Evolutionary conservation across 1,139 yeast species (phyloP).

Genomic region (Kodamaea plutei): DNA sequence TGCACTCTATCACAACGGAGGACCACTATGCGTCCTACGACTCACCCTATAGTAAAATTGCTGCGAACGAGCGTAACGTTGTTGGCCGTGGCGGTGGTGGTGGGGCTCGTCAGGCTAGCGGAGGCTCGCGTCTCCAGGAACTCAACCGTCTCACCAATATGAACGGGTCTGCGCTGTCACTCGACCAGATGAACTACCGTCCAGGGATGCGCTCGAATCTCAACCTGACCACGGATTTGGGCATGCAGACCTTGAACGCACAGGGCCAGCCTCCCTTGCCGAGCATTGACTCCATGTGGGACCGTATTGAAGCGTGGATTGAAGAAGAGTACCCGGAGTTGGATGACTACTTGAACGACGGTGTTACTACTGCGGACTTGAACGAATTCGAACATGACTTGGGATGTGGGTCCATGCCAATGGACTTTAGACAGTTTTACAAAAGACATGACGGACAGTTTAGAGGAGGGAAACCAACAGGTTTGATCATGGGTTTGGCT

Average conservation of each 20-base stretch:
- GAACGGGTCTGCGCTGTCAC: slow-evolving; percentile 36
- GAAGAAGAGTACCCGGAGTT: slow-evolving; percentile 79
- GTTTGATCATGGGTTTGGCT: slow-evolving; percentile 67
- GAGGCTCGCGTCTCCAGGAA: slow-evolving; percentile 30
- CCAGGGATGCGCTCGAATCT: slow-evolving; percentile 33
- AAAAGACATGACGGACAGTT: slow-evolving; percentile 82
- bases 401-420: slow-evolving; percentile 60
- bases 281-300: slow-evolving; percentile 68
- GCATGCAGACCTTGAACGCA: slow-evolving; percentile 39
- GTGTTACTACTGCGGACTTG: slow-evolving; percentile 72
- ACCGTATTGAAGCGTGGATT: slow-evolving; percentile 66
- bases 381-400: slow-evolving; percentile 74
- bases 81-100: slow-evolving; percentile 18
- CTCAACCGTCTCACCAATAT: slow-evolving; percentile 40
- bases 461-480: slow-evolving; percentile 70
- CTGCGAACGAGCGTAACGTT: slow-evolving; percentile 16
- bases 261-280: slow-evolving; percentile 70
- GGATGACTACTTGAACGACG: slow-evolving; percentile 63
- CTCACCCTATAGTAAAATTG: slow-evolving; percentile 36
- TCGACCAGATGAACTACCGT: slow-evolving; percentile 29
- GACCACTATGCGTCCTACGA: slow-evolving; percentile 63
- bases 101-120: slow-evolving; percentile 20
- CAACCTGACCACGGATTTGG: slow-evolving; percentile 31
- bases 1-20: slow-evolving; percentile 60
- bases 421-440: slow-evolving; percentile 71